Conservation (phyloP, 441 rosid species). For the Populus tomentosa region DNA sequence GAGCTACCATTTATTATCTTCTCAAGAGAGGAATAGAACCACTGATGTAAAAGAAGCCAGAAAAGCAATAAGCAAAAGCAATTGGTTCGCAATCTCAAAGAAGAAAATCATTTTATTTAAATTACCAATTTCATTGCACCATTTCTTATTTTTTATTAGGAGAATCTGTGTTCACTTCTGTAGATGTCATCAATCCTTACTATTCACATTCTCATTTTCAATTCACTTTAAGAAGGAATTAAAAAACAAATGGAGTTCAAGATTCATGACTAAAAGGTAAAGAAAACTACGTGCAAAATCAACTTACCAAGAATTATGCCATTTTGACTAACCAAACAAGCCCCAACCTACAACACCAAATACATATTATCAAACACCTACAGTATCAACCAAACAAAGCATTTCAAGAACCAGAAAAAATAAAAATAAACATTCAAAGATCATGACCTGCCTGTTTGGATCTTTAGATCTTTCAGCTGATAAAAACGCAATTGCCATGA, state of each 20-base stretch:
- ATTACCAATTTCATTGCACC: neutral
- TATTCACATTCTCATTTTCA: neutral
- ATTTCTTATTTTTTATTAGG: neutral
- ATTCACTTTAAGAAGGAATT: neutral
- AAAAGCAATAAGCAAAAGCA: neutral
- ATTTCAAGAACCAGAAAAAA: neutral
- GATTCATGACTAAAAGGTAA: neutral
- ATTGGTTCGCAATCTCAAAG: neutral
- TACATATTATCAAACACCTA: neutral
- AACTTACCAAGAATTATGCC: conserved; percentile 81
- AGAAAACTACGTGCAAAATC: neutral
- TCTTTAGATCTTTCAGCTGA: conserved; percentile 93
- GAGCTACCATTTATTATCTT: neutral
- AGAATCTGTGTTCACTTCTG: neutral
- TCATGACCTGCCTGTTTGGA: conserved; percentile 89
- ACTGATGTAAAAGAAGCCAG: neutral
- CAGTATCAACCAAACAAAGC: neutral
- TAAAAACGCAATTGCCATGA: conserved; percentile 88
- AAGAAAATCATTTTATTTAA: neutral
- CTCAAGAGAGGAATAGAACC: neutral
- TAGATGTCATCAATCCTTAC: neutral
- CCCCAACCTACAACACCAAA: conserved; percentile 64
- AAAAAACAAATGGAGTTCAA: neutral
- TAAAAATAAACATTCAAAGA: conserved; percentile 5
- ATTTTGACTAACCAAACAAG: conserved; percentile 86